Evolutionary conservation across 257 asterid genomes (phyloP).

Genomic region (Craterostigma plantagineum): DNA sequence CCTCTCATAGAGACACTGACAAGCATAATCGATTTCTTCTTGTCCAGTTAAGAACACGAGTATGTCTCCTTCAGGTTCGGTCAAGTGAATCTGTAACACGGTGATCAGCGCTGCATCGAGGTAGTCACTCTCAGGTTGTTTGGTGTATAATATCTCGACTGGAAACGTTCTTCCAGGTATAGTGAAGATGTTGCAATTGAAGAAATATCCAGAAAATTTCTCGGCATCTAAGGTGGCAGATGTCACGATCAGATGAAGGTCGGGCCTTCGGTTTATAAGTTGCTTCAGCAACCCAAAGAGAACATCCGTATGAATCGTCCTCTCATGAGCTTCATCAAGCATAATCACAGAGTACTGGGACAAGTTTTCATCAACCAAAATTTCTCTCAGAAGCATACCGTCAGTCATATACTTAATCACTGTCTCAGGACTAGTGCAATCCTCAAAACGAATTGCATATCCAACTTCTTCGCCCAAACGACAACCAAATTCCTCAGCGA

Average conservation of each 20-base stretch:
- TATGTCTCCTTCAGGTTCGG: conserved; percentile 94
- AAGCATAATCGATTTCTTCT: conserved; percentile 93
- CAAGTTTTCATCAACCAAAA: conserved; percentile 62
- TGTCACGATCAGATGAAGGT: conserved; percentile 82
- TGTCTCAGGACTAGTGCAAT: conserved; percentile 92
- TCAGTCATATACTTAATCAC: conserved; percentile 95
- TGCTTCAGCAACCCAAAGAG: conserved; percentile 69
- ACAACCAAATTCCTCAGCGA: conserved; percentile 94
- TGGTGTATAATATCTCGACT: conserved; percentile 76
- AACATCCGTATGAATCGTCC: conserved; percentile 80
- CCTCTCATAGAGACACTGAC: conserved; percentile 87
- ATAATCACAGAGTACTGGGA: conserved; percentile 80
- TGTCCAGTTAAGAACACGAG: conserved; percentile 91
- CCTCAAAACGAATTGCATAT: conserved; percentile 84
- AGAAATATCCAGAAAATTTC: conserved; percentile 83
- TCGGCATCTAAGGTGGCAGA: conserved; percentile 94
- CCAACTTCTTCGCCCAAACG: conserved; percentile 96
- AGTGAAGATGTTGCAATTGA: conserved; percentile 86
- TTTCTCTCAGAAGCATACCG: conserved; percentile 95
- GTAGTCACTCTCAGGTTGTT: conserved; percentile 96
- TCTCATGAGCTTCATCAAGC: conserved; percentile 96
- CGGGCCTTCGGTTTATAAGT: conserved; percentile 63
- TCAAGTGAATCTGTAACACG: conserved; percentile 82
- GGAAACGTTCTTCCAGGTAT: conserved; percentile 95
- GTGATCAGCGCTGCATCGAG: conserved; percentile 79